Evolutionary conservation across 2,329 filamentous ascomycete genomes (phyloP).

Genomic region (Alternaria conjuncta): DNA sequence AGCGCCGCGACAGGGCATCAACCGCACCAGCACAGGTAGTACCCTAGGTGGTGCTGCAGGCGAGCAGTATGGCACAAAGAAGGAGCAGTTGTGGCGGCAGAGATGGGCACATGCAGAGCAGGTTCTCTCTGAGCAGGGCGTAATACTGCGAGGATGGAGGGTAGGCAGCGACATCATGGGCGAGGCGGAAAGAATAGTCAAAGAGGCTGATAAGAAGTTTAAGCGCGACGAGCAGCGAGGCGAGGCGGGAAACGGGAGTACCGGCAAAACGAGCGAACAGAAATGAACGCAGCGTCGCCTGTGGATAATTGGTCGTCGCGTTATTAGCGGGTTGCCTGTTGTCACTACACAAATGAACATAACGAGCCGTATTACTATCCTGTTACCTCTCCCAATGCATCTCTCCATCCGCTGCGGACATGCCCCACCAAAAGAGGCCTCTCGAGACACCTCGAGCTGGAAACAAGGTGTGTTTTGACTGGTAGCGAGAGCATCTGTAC

Average conservation of each 20-base stretch:
- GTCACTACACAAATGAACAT: not conserved
- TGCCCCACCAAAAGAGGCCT: not conserved
- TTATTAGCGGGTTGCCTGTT: not conserved
- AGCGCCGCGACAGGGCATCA: conserved; percentile 23
- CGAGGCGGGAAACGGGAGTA: not conserved
- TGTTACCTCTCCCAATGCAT: not conserved
- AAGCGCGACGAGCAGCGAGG: conserved; percentile 5
- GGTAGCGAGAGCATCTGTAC: not conserved
- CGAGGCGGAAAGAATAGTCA: conserved; percentile 70
- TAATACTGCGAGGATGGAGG: conserved; percentile 75
- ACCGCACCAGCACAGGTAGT: conserved; percentile 35
- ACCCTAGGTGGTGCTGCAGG: conserved; percentile 30
- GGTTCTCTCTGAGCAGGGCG: conserved; percentile 68
- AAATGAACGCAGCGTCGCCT: not conserved
- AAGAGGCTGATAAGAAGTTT: conserved; percentile 56
- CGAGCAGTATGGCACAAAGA: conserved; percentile 62
- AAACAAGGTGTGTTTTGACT: not conserved
- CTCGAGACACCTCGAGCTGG: not conserved
- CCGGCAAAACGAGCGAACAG: not conserved
- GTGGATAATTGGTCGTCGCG: not conserved
- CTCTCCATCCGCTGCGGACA: not conserved
- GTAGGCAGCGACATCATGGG: conserved; percentile 72
- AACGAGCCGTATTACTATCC: not conserved
- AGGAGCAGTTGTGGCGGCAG: conserved; percentile 74
- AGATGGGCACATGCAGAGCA: conserved; percentile 70